Evolutionary conservation across 495 filamentous ascomycete species (phyloP).

Genomic region (Podospora pseudocomata): DNA sequence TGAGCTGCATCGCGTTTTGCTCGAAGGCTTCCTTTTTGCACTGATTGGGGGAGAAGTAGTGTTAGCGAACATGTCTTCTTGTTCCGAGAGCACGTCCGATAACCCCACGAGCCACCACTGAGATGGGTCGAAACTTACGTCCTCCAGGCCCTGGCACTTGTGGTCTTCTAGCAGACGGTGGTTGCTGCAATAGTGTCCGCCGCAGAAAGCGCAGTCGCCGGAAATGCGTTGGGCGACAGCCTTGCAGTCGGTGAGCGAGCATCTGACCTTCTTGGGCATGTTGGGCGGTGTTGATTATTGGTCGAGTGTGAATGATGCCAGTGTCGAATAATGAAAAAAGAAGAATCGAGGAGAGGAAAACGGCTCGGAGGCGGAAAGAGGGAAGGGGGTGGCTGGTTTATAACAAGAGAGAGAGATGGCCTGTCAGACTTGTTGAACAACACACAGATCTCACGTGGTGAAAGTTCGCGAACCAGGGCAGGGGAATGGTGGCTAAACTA

Average conservation of each 20-base stretch:
- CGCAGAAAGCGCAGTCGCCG: slow-evolving; percentile 93
- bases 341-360: not conserved
- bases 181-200: slow-evolving; percentile 88
- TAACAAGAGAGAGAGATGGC: slow-evolving; percentile 15
- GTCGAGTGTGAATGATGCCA: too few relatives aligned
- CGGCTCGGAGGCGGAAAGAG: not conserved
- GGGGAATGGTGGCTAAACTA: slow-evolving; percentile 20
- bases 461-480: slow-evolving; percentile 5
- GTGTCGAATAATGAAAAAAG: not conserved
- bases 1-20: slow-evolving; percentile 85
- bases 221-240: slow-evolving; percentile 83
- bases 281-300: slow-evolving; percentile 34
- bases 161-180: slow-evolving; percentile 92
- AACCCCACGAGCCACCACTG: slow-evolving; percentile 51
- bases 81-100: slow-evolving; percentile 33
- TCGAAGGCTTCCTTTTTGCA: slow-evolving; percentile 95
- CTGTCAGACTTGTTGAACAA: slow-evolving; percentile 1
- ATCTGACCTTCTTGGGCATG: slow-evolving; percentile 76
- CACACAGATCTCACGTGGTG: slow-evolving; percentile 27
- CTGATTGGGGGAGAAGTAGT: slow-evolving; percentile 33
- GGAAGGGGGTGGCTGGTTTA: not conserved
- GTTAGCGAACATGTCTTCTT: slow-evolving; percentile 32
- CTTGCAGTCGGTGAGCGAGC: slow-evolving; percentile 85
- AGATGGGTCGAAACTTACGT: slow-evolving; percentile 50
- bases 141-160: slow-evolving; percentile 87